phyloP scores from a whole-genome alignment of 1,284 basidiomycete species.

The Cystobasidium sp. region DNA sequence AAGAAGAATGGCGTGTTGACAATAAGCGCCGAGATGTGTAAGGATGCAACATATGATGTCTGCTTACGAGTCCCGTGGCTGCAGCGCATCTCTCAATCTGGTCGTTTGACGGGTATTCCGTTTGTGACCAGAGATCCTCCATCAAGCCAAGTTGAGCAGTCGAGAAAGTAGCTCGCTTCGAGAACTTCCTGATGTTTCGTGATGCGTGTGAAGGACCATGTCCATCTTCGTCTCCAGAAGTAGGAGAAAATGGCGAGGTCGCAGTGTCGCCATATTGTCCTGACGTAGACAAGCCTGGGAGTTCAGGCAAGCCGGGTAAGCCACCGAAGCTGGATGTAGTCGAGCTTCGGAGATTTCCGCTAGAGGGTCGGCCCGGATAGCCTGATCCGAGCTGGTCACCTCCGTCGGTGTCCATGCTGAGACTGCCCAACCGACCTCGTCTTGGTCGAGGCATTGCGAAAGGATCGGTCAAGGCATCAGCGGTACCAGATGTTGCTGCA shows the following conservation, averaged over 20 bases:
- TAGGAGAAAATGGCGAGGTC: not conserved
- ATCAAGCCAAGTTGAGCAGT: conserved; percentile 29
- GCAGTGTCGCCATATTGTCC: not conserved
- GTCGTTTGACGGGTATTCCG: conserved; percentile 37
- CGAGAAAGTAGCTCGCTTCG: conserved; percentile 38
- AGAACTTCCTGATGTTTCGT: conserved; percentile 19
- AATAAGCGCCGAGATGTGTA: not conserved
- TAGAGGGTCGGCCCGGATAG: not conserved
- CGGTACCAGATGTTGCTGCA: not conserved
- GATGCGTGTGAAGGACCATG: conserved; percentile 20
- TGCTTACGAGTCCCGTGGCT: conserved; percentile 17
- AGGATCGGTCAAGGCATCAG: conserved; percentile 17
- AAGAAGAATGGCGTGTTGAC: not conserved
- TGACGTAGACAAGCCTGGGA: not conserved
- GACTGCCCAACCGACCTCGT: not conserved
- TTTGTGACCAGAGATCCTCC: conserved; percentile 28
- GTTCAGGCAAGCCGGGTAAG: not conserved
- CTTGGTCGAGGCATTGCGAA: conserved; percentile 10
- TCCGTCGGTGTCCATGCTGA: conserved; percentile 5
- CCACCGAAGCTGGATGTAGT: not conserved
- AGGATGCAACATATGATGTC: not conserved
- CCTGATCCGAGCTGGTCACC: not conserved
- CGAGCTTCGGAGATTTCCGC: not conserved
- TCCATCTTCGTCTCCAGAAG: not conserved
- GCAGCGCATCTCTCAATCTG: conserved; percentile 32